These are phyloP conservation scores for Cyclanthera cordifolia DNA, from an alignment of 306 rosid species.

Conservation along the genomic window DNA sequence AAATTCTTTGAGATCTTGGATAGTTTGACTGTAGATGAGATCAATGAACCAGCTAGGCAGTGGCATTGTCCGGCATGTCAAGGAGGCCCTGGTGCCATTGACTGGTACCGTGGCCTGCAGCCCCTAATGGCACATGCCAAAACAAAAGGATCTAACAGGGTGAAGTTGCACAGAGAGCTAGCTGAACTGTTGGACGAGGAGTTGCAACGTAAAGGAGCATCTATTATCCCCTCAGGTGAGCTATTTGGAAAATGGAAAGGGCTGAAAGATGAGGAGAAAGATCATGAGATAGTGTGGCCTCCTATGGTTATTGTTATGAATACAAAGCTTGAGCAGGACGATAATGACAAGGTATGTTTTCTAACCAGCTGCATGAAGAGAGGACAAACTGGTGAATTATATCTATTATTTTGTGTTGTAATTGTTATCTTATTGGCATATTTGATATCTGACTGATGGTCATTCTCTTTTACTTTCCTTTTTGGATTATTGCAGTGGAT, in stretches of 20 bases:
- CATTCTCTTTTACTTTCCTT: slow-evolving; percentile 16
- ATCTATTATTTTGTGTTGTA: not conserved
- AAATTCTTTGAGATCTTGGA: slow-evolving; percentile 53
- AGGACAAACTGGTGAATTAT: not conserved
- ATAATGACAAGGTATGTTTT: slow-evolving; percentile 47
- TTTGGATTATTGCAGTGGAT: slow-evolving; percentile 30
- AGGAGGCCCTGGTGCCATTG: slow-evolving; percentile 83
- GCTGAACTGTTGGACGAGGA: slow-evolving; percentile 75
- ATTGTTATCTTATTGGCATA: not conserved
- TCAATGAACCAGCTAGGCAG: slow-evolving; percentile 56
- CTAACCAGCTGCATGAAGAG: not conserved
- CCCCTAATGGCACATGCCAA: slow-evolving; percentile 74
- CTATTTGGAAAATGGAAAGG: slow-evolving; percentile 76
- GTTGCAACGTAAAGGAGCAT: slow-evolving; percentile 49
- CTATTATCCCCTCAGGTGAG: slow-evolving; percentile 61
- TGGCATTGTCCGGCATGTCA: slow-evolving; percentile 94
- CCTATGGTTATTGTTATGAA: slow-evolving; percentile 72
- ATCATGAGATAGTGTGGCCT: slow-evolving; percentile 81
- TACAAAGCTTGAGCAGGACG: slow-evolving; percentile 61
- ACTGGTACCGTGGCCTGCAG: slow-evolving; percentile 78
- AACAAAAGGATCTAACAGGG: slow-evolving; percentile 66
- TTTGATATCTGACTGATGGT: slow-evolving; percentile 10
- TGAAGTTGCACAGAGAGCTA: slow-evolving; percentile 61
- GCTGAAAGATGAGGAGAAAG: slow-evolving; percentile 46
- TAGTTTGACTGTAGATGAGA: slow-evolving; percentile 31